These are phyloP conservation scores for Neocucurbitaria cava DNA, from an alignment of 2,329 filamentous ascomycete genomes.

Conservation along the genomic window DNA sequence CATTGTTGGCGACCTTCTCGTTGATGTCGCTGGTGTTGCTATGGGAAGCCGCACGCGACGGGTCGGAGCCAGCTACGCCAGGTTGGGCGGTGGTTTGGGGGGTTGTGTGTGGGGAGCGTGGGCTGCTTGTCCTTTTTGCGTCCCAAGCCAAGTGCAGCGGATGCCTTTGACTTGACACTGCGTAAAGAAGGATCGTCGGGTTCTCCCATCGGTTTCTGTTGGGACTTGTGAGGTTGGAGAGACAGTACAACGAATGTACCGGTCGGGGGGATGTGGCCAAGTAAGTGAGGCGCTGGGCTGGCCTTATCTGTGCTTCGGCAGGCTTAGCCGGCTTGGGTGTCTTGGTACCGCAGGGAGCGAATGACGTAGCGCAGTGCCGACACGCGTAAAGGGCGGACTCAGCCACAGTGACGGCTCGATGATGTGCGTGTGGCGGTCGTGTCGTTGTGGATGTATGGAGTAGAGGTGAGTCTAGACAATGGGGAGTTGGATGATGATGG, in stretches of 20 bases:
- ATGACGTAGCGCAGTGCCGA: background rate
- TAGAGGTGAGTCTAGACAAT: background rate
- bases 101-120: constrained; percentile 38
- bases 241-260: constrained; percentile 19
- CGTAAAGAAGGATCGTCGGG: constrained; percentile 59
- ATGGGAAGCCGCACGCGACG: constrained; percentile 9
- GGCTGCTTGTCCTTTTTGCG: constrained; percentile 40
- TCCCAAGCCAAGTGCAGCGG: constrained; percentile 54
- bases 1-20: constrained; percentile 31
- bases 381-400: background rate
- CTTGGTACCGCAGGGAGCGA: background rate
- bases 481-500: background rate
- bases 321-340: constrained; percentile 9
- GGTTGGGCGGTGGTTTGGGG: constrained; percentile 20
- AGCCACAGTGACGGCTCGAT: constrained; percentile 2
- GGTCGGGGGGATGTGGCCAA: constrained; percentile 13
- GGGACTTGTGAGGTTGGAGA: constrained; percentile 10
- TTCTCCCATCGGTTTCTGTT: constrained; percentile 61
- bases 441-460: background rate
- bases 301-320: constrained; percentile 24
- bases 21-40: constrained; percentile 18
- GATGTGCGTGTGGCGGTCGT: background rate
- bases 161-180: constrained; percentile 60
- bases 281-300: constrained; percentile 28
- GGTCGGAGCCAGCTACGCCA: constrained; percentile 15